Evolutionary conservation across 768 basidiomycete genomes (phyloP).

Genomic region (Leccinellum luteum): DNA sequence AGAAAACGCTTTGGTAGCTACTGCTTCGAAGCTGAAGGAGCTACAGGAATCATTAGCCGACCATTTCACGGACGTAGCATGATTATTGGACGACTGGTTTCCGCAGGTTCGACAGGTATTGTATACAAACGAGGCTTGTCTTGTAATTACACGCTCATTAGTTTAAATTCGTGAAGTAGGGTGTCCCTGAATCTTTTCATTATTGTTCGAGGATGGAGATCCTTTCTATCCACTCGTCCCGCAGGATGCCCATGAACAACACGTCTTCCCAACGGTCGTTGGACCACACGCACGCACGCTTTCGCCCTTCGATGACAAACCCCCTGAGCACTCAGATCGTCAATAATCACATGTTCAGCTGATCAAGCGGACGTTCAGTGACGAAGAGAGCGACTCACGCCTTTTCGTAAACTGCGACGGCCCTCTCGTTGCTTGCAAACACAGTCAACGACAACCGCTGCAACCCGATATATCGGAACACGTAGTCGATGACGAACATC

Average conservation of each 20-base stretch:
- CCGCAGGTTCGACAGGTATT: conserved; percentile 6
- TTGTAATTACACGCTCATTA: conserved; percentile 8
- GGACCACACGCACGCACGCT: conserved; percentile 35
- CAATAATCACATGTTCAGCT: neutral
- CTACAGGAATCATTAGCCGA: conserved; percentile 46
- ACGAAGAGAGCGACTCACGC: conserved; percentile 32
- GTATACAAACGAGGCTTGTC: conserved; percentile 2
- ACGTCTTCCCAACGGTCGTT: conserved; percentile 38
- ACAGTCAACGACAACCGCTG: conserved; percentile 42
- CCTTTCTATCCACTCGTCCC: conserved; percentile 37
- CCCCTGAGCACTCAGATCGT: conserved; percentile 26
- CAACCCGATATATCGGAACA: conserved; percentile 38
- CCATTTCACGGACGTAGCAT: conserved; percentile 44
- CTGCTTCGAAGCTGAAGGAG: conserved; percentile 43
- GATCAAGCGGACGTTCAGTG: neutral
- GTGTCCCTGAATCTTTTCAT: conserved; percentile 5
- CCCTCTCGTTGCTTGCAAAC: conserved; percentile 37
- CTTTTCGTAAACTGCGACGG: conserved; percentile 40
- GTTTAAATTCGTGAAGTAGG: neutral
- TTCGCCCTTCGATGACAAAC: conserved; percentile 39
- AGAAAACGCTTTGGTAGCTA: conserved; percentile 41
- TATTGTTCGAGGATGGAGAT: conserved; percentile 22
- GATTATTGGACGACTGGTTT: conserved; percentile 1
- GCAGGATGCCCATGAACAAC: conserved; percentile 38
- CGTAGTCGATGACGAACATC: conserved; percentile 39